These are phyloP conservation scores for Penicillium sp. DNA, from an alignment of 2,329 filamentous ascomycete species.

Conservation along the genomic window DNA sequence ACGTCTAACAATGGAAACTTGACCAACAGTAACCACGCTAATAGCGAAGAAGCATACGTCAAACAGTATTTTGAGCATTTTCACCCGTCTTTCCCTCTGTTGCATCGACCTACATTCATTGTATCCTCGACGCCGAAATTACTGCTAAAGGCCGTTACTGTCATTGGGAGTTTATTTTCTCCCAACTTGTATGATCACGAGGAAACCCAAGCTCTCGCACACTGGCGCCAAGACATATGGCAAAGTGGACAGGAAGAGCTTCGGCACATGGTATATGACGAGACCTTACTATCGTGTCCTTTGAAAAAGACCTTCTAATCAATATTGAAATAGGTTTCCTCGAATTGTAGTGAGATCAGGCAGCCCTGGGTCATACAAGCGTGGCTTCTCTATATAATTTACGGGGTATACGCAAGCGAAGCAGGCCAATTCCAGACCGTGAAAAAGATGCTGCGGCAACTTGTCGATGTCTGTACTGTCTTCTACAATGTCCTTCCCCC, in stretches of 20 bases:
- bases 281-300: background rate
- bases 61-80: too few species aligned
- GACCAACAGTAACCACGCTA: too few species aligned
- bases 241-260: slow-evolving; percentile 10
- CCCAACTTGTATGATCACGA: background rate
- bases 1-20: too few species aligned
- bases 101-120: too few species aligned
- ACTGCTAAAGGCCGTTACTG: background rate
- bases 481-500: too few species aligned
- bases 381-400: slow-evolving; percentile 33
- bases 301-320: background rate
- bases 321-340: slow-evolving; percentile 19
- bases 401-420: slow-evolving; percentile 24
- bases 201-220: background rate
- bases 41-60: too few species aligned
- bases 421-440: too few species aligned
- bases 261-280: slow-evolving; percentile 3
- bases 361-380: slow-evolving; percentile 31
- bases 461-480: too few species aligned
- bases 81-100: too few species aligned
- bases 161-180: slow-evolving; percentile 15
- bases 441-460: too few species aligned
- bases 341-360: slow-evolving; percentile 24
- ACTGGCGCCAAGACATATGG: slow-evolving; percentile 12
- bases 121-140: too few species aligned